These are phyloP conservation scores for Dipteronia dyeriana DNA, from an alignment of 345 rosid species.

Conservation along the genomic window DNA sequence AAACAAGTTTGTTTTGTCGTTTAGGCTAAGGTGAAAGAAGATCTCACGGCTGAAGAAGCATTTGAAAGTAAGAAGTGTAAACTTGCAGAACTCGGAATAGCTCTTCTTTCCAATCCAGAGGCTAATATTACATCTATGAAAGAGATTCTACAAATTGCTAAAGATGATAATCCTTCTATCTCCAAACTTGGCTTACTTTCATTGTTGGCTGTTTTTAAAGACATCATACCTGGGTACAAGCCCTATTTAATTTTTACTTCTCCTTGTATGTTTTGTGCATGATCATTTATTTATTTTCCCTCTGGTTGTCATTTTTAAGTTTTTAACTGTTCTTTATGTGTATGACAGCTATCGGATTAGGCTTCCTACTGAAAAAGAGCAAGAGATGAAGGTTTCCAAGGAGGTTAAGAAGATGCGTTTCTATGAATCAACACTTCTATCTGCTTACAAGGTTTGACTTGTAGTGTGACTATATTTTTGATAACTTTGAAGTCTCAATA, in stretches of 20 bases:
- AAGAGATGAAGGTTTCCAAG: conserved; percentile 96
- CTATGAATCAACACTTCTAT: conserved; percentile 81
- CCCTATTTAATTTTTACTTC: conserved; percentile 11
- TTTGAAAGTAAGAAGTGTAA: conserved; percentile 63
- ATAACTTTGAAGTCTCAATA: conserved; percentile 6
- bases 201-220: conserved; percentile 88
- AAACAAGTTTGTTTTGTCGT: conserved; percentile 12
- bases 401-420: conserved; percentile 86
- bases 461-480: background rate
- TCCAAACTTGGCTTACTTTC: conserved; percentile 77
- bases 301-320: background rate
- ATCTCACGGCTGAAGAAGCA: conserved; percentile 74
- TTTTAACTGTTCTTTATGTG: conserved; percentile 13
- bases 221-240: conserved; percentile 88
- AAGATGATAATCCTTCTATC: conserved; percentile 57
- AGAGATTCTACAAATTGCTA: conserved; percentile 70
- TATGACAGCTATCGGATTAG: conserved; percentile 82
- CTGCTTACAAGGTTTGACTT: conserved; percentile 72
- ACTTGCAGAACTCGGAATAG: conserved; percentile 83
- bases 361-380: conserved; percentile 96
- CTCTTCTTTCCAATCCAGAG: conserved; percentile 77
- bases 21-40: conserved; percentile 93
- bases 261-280: conserved; percentile 8
- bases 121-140: conserved; percentile 67
- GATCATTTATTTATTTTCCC: conserved; percentile 7